Evolutionary conservation across 1,284 basidiomycete species (phyloP).

Genomic region (Apiotrichum laibachii): DNA sequence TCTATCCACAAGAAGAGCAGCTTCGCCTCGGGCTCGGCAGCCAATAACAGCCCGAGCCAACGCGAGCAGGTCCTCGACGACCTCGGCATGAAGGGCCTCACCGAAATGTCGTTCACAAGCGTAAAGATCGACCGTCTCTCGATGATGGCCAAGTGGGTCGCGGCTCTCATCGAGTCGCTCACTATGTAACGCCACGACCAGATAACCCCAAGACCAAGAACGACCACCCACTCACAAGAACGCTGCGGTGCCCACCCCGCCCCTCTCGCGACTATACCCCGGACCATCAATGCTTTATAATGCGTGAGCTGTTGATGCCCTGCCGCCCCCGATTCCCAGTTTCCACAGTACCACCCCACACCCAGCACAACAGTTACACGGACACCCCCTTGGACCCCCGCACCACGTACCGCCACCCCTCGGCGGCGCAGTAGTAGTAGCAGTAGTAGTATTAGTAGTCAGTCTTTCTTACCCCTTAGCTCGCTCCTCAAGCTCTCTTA

Average conservation of each 20-base stretch:
- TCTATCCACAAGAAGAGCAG: conserved; percentile 27
- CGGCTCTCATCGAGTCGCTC: conserved; percentile 39
- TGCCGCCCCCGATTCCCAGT: neutral
- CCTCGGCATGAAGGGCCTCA: conserved; percentile 44
- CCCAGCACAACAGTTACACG: too few relatives aligned
- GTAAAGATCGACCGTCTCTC: conserved; percentile 37
- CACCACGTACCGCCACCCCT: too few relatives aligned
- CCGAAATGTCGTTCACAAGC: conserved; percentile 38
- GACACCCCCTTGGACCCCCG: too few relatives aligned
- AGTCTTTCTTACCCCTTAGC: too few relatives aligned
- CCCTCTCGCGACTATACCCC: neutral
- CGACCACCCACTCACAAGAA: neutral
- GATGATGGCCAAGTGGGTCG: conserved; percentile 44
- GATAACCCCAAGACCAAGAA: neutral
- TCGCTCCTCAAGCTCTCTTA: too few relatives aligned
- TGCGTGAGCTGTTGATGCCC: neutral
- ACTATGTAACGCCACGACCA: conserved; percentile 22
- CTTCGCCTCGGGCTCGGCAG: neutral
- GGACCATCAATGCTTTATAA: conserved; percentile 5
- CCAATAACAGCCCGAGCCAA: conserved; percentile 8
- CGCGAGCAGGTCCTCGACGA: conserved; percentile 44
- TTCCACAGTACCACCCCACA: too few relatives aligned
- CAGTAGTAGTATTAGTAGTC: too few relatives aligned
- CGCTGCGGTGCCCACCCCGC: too few relatives aligned
- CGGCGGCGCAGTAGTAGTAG: too few relatives aligned